Percentiles rank a stretch among this genome's conserved stretches.
Conservation (phyloP, 148 eudicot genomes). For the Talinum fruticosum region DNA sequence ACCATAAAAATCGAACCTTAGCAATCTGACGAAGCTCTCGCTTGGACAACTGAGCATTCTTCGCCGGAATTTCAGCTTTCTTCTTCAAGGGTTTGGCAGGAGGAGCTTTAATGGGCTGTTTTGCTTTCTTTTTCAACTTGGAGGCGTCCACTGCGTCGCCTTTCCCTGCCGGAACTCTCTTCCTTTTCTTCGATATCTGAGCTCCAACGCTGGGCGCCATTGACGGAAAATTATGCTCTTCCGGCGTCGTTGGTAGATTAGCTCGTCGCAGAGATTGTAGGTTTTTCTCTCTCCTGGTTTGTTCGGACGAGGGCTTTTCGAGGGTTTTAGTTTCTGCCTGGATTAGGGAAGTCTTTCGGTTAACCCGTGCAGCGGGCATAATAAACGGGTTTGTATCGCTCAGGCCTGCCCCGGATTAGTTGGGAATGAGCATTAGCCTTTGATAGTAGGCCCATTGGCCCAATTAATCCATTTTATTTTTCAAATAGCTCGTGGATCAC, state of each 20-base stretch:
- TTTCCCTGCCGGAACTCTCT: conserved; percentile 25
- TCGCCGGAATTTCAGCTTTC: conserved; percentile 20
- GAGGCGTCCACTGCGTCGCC: conserved; percentile 20
- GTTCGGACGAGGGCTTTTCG: conserved; percentile 21
- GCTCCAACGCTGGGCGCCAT: conserved; percentile 30
- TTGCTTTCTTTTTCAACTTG: conserved; percentile 36
- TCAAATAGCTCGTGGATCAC: too few relatives aligned
- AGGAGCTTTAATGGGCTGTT: conserved; percentile 5
- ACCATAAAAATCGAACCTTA: conserved; percentile 36
- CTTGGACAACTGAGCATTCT: conserved; percentile 30
- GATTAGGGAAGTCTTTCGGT: not conserved
- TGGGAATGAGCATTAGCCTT: too few relatives aligned
- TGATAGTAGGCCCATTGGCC: too few relatives aligned
- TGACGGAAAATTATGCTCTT: not conserved
- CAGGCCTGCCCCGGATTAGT: too few relatives aligned
- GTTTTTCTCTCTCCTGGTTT: not conserved
- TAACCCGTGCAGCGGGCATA: not conserved
- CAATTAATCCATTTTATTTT: too few relatives aligned
- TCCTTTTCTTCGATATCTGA: conserved; percentile 42
- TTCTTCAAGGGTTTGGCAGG: conserved; percentile 28
- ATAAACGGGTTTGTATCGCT: too few relatives aligned
- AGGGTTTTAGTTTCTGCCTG: conserved; percentile 21
- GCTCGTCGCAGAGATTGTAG: not conserved
- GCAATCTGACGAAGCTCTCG: conserved; percentile 42
- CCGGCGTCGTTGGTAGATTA: not conserved